Conservation (phyloP, 2,329 filamentous ascomycete genomes). For the Ceratocystis eucalypticola region DNA sequence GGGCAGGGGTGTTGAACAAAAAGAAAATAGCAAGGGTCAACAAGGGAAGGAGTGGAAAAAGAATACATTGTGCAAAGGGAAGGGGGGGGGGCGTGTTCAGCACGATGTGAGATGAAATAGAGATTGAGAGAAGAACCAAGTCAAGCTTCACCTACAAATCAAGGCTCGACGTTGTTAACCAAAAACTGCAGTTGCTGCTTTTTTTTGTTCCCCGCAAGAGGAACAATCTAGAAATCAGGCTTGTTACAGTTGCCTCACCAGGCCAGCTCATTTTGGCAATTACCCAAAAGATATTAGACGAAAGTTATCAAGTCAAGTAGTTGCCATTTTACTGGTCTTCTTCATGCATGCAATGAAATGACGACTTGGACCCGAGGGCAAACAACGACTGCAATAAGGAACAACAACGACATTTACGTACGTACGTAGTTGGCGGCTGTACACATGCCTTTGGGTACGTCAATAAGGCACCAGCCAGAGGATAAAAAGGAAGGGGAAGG, state of each 20-base stretch:
- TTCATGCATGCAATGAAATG: background rate
- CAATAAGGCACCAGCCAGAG: background rate
- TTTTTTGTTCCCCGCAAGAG: background rate
- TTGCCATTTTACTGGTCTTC: background rate
- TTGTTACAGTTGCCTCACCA: background rate
- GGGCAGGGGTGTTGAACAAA: background rate
- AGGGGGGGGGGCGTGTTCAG: background rate
- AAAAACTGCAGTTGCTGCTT: background rate
- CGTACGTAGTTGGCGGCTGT: background rate
- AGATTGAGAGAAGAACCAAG: background rate
- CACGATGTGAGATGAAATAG: background rate
- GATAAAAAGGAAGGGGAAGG: background rate
- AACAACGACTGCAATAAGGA: background rate
- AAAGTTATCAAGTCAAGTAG: background rate
- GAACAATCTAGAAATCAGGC: background rate
- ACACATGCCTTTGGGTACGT: too few relatives aligned
- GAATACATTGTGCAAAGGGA: background rate
- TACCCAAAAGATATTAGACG: background rate
- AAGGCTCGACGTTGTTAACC: background rate
- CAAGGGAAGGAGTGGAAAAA: slow-evolving; percentile 5
- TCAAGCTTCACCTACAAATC: background rate
- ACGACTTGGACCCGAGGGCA: background rate
- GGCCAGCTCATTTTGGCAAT: background rate
- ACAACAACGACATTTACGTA: background rate
- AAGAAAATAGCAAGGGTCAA: background rate